phyloP scores from a whole-genome alignment of 1,139 yeast genomes.

The Lodderomyces oxycetoniae region DNA sequence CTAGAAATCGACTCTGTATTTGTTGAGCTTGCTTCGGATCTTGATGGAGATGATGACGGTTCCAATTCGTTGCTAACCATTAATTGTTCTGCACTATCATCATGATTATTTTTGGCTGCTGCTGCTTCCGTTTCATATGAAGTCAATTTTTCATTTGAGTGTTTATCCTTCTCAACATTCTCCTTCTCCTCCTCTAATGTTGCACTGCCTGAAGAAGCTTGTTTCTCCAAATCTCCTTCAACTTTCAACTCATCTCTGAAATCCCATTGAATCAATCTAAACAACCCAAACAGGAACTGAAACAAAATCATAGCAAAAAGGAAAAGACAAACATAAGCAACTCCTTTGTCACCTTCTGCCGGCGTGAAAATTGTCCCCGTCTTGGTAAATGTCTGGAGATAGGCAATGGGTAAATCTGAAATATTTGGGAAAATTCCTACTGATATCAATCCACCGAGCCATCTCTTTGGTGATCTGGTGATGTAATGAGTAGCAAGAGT shows the following conservation, averaged over 20 bases:
- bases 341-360: conserved; percentile 68
- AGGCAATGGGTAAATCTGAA: conserved; percentile 86
- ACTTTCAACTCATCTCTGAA: conserved; percentile 35
- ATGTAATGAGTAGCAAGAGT: conserved; percentile 29
- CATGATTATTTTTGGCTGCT: too few relatives aligned
- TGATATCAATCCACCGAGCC: conserved; percentile 76
- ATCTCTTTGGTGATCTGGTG: conserved; percentile 57
- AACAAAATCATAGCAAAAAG: conserved; percentile 64
- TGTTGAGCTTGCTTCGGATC: conserved; percentile 4
- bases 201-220: too few relatives aligned
- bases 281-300: conserved; percentile 76
- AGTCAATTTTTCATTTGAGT: too few relatives aligned
- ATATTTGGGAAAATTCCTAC: conserved; percentile 64
- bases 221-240: conserved; percentile 5
- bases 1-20: conserved; percentile 1
- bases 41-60: too few relatives aligned
- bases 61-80: too few relatives aligned
- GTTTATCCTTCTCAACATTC: too few relatives aligned
- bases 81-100: too few relatives aligned
- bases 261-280: conserved; percentile 66
- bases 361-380: conserved; percentile 53
- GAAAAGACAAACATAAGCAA: conserved; percentile 80
- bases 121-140: too few relatives aligned
- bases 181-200: too few relatives aligned
- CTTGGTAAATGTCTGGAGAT: conserved; percentile 72